phyloP scores from a whole-genome alignment of 169 alveolate genomes.

The Plasmodium billcollinsi region DNA sequence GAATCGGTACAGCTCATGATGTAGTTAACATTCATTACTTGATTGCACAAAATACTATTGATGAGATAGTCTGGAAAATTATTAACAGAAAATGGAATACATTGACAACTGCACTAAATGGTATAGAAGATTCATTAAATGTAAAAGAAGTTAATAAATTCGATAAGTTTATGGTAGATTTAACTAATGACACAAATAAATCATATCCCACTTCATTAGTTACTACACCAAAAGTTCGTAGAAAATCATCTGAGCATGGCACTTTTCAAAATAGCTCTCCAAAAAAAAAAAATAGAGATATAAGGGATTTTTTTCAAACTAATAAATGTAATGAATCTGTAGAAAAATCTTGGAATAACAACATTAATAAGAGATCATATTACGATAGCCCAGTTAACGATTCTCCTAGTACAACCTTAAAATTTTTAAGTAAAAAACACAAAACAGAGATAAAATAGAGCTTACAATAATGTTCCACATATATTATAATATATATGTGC shows the following conservation, averaged over 20 bases:
- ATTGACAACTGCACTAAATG: slow-evolving; percentile 86
- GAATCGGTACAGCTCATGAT: slow-evolving; percentile 93
- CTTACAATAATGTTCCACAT: not conserved
- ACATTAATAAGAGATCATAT: slow-evolving; percentile 22
- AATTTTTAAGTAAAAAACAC: slow-evolving; percentile 9
- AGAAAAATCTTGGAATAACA: slow-evolving; percentile 21
- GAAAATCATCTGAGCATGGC: slow-evolving; percentile 45
- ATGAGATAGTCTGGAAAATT: slow-evolving; percentile 87
- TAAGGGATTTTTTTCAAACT: slow-evolving; percentile 47
- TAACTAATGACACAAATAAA: slow-evolving; percentile 62
- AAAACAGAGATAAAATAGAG: slow-evolving; percentile 27
- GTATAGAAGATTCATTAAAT: slow-evolving; percentile 77
- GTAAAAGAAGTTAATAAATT: slow-evolving; percentile 68
- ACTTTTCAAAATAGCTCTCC: not conserved
- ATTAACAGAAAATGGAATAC: slow-evolving; percentile 87
- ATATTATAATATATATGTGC: slow-evolving; percentile 6
- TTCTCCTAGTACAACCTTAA: slow-evolving; percentile 10
- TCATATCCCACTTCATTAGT: slow-evolving; percentile 66
- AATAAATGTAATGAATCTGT: slow-evolving; percentile 13
- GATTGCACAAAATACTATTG: slow-evolving; percentile 89
- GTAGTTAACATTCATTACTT: slow-evolving; percentile 88
- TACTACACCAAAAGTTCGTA: slow-evolving; percentile 33
- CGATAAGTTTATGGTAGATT: slow-evolving; percentile 57
- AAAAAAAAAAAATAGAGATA: slow-evolving; percentile 29
- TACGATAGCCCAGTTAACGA: slow-evolving; percentile 19